These are phyloP conservation scores for Penicillium carneum DNA, from an alignment of 2,329 filamentous ascomycete species.

Conservation along the genomic window DNA sequence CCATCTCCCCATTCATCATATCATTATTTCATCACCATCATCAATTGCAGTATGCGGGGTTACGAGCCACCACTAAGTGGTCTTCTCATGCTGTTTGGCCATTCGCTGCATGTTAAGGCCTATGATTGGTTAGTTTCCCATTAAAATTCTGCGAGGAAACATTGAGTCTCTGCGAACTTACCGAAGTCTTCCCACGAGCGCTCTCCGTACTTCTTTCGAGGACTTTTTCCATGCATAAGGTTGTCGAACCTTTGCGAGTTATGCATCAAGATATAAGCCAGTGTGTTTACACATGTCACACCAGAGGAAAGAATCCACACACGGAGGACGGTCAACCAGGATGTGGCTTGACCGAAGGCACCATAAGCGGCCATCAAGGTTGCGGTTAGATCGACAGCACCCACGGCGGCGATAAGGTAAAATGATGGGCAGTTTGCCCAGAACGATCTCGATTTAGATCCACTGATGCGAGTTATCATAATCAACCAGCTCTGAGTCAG, in stretches of 20 bases:
- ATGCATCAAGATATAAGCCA: conserved; percentile 85
- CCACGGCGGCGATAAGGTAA: conserved; percentile 79
- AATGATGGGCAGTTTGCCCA: conserved; percentile 89
- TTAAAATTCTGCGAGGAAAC: background rate
- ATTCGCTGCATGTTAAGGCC: conserved; percentile 89
- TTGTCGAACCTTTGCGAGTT: conserved; percentile 84
- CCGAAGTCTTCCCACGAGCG: conserved; percentile 87
- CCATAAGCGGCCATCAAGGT: conserved; percentile 87
- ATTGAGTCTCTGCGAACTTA: conserved; percentile 59
- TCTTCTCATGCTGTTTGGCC: conserved; percentile 91
- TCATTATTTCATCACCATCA: background rate
- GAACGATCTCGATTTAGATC: conserved; percentile 67
- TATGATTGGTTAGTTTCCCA: conserved; percentile 60
- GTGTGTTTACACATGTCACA: conserved; percentile 73
- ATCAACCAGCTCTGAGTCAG: conserved; percentile 96
- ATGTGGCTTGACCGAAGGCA: conserved; percentile 72
- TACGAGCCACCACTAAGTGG: conserved; percentile 61
- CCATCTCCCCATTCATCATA: background rate
- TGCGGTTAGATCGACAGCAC: conserved; percentile 81
- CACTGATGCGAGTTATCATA: conserved; percentile 92
- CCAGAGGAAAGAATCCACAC: conserved; percentile 92
- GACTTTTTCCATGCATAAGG: conserved; percentile 88
- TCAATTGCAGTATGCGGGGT: background rate
- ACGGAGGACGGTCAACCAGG: conserved; percentile 83
- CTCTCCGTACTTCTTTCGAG: conserved; percentile 80